Evolutionary conservation across 2,329 filamentous ascomycete species (phyloP), one percentile per base, ranked within the genome.

Genomic region (Colletotrichum cuscutae): DNA sequence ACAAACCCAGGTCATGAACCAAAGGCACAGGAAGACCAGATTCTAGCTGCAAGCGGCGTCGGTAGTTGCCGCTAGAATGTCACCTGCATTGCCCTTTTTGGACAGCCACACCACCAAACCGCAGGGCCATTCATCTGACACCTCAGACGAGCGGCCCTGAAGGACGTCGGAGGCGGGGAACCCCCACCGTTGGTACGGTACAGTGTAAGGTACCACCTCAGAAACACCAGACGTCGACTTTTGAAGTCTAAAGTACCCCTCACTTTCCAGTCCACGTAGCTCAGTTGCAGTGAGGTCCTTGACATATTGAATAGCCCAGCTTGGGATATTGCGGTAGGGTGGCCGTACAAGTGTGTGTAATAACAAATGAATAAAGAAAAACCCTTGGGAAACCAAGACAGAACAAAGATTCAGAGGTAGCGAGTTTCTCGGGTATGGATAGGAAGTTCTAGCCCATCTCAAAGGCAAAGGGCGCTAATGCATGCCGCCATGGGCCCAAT

Each of bases 391-490:
- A 46, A 49, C 15, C 42, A 49, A 49, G 19, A 22, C 19, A 22
- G 42, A 19, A 49, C 19, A 49, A 49, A 49, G 42, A 49, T 49
- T 9, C 19, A 49, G 42, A 49, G 15, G 42, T 46, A 66, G 64
- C 52, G 65, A 37, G 46, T 9, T 28, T 19, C 35, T 53, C 42
- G 28, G 19, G 19, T 49, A 13, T 6, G 37, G 37, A 42, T 42
- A 52, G 56, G 24, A 30, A 22, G 46, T 54, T 56, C 49, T 35
- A 24, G 65, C 32, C 46, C 42, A 37, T 30, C 46, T 54, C 46
- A 37, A 11, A 28, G 58, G 52, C 30, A 37, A 58, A 46, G 30
- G 26, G 24, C 70, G 70, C 70, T 64, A 69, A 69, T 72, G 65
- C 53, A 59, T 46, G 65, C 59, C 42, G 59, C 42, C 64, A 52